Evolutionary conservation across 1,284 basidiomycete genomes (phyloP), one percentile per base, ranked within the genome.

Genomic region (Fomitiporia mediterranea): DNA sequence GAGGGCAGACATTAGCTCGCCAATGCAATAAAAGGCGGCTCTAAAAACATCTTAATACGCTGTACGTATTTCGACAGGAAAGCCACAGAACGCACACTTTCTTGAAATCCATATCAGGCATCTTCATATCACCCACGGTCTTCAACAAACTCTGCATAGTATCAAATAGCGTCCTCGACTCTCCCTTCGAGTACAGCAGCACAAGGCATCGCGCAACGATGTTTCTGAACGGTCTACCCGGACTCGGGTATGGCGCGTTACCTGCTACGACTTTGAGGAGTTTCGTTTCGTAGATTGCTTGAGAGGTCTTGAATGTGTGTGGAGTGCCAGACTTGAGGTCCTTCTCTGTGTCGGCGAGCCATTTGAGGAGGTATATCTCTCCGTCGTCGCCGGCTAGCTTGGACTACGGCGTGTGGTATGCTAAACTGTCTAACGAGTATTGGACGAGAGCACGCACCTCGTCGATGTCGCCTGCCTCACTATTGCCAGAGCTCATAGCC

Each of bases 131-230:
- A 3, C 79, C 75, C 0, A 85, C 83, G 9, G 86, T 79, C 71
- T 85, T 91, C 55, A 94, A 69, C 53, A 94, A 78, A 1, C 79
- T 69, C 65, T 93, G 89, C n/a, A 96, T 69, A 5, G 90, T 87
- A 65, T 98, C 95, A 64, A 94, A 98, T 51, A 97, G 72, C 1
- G 86, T 83, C 67, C 86, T 81, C 2, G 86, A 86, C 66, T 98
- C 94, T 61, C 89, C 90, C 15, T 85, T 80, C 34, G 77, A 79
- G 71, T 96, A 95, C n/a, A 97, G 65, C 19, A 77, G 69, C 52
- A 91, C 73, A 43, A 98, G 72, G 65, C 91, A 93, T 74, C 90
- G 78, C 4, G 90, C 84, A 47, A 89, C 80, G 2, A 93, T 75
- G 59, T 89, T 87, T 37, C 96, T 81, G 50, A 94, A 74, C 2